Evolutionary conservation across 768 basidiomycete species (phyloP), one percentile per base, ranked within the genome.

Genomic region (Podaxis mareebaensis): DNA sequence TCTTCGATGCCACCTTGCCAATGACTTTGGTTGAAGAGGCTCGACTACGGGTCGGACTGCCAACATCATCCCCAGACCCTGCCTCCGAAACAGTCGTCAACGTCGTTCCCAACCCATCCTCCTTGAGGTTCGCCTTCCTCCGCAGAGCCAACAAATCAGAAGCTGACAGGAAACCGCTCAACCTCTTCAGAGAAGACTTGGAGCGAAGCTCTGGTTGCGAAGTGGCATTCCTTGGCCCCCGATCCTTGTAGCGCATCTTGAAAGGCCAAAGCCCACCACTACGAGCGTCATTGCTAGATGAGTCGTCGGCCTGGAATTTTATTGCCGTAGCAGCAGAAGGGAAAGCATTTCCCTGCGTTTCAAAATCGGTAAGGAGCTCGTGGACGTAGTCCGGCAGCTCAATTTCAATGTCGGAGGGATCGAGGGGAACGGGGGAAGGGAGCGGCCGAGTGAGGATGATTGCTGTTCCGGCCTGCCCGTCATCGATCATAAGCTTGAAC

Each of bases 321-420:
- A 56, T n/a, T 4, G 55, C 11, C 7, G 61, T 11, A 2, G 54
- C 13, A 49, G 38, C 48, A 26, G 54, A 24, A 20, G 60, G 20
- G 1, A 22, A 13, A 36, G 22, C 17, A 20, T 33, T 46, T n/a
- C n/a, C 54, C 28, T 56, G 36, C 13, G 38, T 36, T 33, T 63
- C 61, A 51, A 63, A 63, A 22, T 63, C 54, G 22, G 61, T 46
- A n/a, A 63, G 61, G 20, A 63, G 61, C 38, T 63, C 61, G 38
- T 63, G 54, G 7, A 63, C 61, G 20, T 63, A 63, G 30, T 48
- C 46, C 17, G 61, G 61, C 11, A 63, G 61, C 36, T 63, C 54
- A 11, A 63, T 30, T 30, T 63, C n/a, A 26, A 63, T 12, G 20
- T 57, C 39, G 28, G 61, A 56, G 7, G 54, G 54, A 63, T 63